Conservation (phyloP, 768 basidiomycete genomes). For the Tulasnella sp. region DNA sequence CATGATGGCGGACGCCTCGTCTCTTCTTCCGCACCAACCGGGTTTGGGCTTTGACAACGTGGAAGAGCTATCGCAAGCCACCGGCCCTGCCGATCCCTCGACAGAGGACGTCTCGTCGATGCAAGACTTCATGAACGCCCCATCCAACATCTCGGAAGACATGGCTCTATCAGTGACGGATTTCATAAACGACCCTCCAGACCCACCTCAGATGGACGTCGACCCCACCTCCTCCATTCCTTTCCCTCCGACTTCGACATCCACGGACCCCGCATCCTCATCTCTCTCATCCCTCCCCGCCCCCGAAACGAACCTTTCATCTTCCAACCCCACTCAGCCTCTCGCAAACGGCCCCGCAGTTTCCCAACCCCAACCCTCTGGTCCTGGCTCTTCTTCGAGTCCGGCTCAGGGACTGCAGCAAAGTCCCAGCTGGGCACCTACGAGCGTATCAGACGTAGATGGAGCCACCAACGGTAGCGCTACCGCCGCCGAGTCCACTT, state of each 20-base stretch:
- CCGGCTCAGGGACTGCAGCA: neutral
- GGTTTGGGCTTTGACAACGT: neutral
- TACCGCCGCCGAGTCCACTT: neutral
- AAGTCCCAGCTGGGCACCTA: conserved; percentile 1
- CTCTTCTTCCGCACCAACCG: neutral
- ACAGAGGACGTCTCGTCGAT: neutral
- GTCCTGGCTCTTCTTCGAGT: neutral
- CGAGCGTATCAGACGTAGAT: neutral
- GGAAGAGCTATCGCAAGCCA: conserved; percentile 4
- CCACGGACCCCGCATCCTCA: neutral
- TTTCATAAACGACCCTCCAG: conserved; percentile 6
- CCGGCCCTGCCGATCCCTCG: neutral
- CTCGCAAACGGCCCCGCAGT: neutral
- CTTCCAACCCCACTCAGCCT: neutral
- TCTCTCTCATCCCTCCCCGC: neutral
- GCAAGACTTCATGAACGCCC: neutral
- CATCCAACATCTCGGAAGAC: neutral
- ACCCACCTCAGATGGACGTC: conserved; percentile 3
- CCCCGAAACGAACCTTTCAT: neutral
- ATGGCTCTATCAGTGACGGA: conserved; percentile 7
- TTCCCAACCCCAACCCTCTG: neutral
- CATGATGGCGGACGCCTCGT: neutral
- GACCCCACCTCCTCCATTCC: conserved; percentile 9
- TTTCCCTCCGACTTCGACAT: neutral
- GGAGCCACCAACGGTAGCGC: neutral